Percentiles rank a stretch among this genome's conserved stretches.
phyloP scores from a whole-genome alignment of 495 filamentous ascomycete species.

The Glonium stellatum region DNA sequence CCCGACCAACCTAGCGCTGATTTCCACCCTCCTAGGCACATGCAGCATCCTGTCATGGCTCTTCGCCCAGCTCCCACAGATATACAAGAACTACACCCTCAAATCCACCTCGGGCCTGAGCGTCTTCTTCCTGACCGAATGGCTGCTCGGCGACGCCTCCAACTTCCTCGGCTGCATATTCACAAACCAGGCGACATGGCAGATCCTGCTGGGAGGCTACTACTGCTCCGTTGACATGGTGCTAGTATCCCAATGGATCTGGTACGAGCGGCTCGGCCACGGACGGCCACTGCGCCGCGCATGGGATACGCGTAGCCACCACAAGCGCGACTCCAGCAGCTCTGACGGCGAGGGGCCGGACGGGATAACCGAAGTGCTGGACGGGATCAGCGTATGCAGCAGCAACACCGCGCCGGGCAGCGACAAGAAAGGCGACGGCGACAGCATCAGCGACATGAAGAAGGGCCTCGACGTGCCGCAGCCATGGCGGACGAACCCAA shows the following conservation, averaged over 20 bases:
- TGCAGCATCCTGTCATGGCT: conserved; percentile 65
- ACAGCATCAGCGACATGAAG: not conserved
- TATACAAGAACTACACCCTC: conserved; percentile 62
- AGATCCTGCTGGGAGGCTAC: conserved; percentile 60
- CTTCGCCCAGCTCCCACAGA: conserved; percentile 71
- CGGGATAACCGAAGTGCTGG: conserved; percentile 19
- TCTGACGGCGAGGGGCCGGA: conserved; percentile 18
- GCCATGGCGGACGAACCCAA: conserved; percentile 22
- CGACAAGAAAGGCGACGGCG: not conserved
- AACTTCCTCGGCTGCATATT: conserved; percentile 61
- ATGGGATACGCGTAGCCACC: conserved; percentile 7
- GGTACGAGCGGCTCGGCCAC: conserved; percentile 55
- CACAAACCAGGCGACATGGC: conserved; percentile 63
- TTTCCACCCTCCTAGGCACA: conserved; percentile 58
- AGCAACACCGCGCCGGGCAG: not conserved
- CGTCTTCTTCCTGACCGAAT: conserved; percentile 62
- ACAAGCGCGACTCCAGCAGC: conserved; percentile 5
- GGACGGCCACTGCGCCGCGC: conserved; percentile 29
- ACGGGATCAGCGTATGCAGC: conserved; percentile 10
- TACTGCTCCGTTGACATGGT: conserved; percentile 62
- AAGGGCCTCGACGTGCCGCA: not conserved
- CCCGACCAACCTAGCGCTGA: conserved; percentile 57
- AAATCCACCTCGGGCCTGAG: conserved; percentile 63
- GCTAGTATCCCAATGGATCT: conserved; percentile 59
- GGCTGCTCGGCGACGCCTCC: conserved; percentile 62